Evolutionary conservation across 129 eudicot genomes (phyloP).

Genomic region (Dittrichia graveolens): DNA sequence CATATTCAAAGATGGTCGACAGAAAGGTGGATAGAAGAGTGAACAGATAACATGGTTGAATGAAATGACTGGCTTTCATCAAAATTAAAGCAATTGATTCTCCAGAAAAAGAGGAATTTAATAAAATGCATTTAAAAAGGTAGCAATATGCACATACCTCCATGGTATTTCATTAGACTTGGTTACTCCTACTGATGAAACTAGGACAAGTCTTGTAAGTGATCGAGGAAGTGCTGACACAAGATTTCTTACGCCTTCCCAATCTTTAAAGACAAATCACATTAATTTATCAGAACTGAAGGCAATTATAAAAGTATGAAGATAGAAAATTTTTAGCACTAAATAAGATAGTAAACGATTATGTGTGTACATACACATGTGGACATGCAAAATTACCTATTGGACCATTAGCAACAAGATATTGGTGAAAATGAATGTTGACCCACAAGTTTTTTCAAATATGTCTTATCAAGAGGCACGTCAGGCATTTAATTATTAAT

Average conservation of each 20-base stretch:
- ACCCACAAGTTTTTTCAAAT: not conserved
- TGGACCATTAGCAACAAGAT: not conserved
- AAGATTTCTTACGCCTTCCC: slow-evolving; percentile 94
- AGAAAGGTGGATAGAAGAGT: not conserved
- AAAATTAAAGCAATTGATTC: not conserved
- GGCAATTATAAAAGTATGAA: not conserved
- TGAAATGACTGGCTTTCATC: not conserved
- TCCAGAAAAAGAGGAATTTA: not conserved
- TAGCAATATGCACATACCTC: slow-evolving; percentile 58
- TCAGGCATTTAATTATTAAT: not conserved
- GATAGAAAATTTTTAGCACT: slow-evolving; percentile 7
- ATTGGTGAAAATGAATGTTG: not conserved
- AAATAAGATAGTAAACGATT: slow-evolving; percentile 8
- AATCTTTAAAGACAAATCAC: slow-evolving; percentile 49
- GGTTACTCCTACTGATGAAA: slow-evolving; percentile 96
- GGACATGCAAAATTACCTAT: slow-evolving; percentile 13
- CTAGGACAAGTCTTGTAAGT: slow-evolving; percentile 78
- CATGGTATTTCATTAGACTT: slow-evolving; percentile 92
- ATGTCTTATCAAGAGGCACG: not conserved
- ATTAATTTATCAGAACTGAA: slow-evolving; percentile 14
- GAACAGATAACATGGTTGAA: not conserved
- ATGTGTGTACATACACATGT: not conserved
- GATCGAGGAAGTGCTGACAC: slow-evolving; percentile 73
- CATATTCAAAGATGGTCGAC: not conserved
- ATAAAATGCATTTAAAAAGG: not conserved